These are phyloP conservation scores for Kodamaea kakaduensis DNA, from an alignment of 805 yeast species.

Conservation along the genomic window DNA sequence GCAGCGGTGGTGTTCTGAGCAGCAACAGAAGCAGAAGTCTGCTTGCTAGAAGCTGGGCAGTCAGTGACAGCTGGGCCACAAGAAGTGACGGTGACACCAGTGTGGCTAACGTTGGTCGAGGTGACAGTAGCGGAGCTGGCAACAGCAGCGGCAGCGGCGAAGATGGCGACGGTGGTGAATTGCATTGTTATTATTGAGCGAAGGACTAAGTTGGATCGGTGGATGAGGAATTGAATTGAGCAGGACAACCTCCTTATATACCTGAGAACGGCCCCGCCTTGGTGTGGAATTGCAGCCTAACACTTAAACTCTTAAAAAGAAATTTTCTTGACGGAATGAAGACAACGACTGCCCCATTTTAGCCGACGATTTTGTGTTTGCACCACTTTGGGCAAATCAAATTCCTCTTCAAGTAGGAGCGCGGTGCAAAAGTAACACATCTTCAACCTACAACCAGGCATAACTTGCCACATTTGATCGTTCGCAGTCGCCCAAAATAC, in stretches of 20 bases:
- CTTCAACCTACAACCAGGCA: too few relatives aligned
- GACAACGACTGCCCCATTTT: too few relatives aligned
- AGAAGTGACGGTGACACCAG: slow-evolving; percentile 45
- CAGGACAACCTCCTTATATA: slow-evolving; percentile 8
- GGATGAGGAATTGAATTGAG: slow-evolving; percentile 8
- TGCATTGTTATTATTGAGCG: slow-evolving; percentile 30
- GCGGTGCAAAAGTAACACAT: too few relatives aligned
- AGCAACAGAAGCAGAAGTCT: slow-evolving; percentile 17
- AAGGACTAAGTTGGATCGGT: slow-evolving; percentile 12
- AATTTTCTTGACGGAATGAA: not conserved
- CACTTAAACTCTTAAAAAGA: too few relatives aligned
- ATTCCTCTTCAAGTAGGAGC: too few relatives aligned
- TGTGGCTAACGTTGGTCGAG: slow-evolving; percentile 30
- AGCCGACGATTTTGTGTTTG: too few relatives aligned
- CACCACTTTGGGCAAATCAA: too few relatives aligned
- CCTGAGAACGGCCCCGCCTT: not conserved
- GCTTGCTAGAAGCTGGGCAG: slow-evolving; percentile 39
- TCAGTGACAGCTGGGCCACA: slow-evolving; percentile 44
- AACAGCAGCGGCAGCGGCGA: slow-evolving; percentile 33
- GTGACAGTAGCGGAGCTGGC: slow-evolving; percentile 36
- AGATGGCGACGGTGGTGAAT: slow-evolving; percentile 36
- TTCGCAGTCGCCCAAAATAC: too few relatives aligned
- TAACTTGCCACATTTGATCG: too few relatives aligned
- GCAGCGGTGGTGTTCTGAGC: slow-evolving; percentile 24
- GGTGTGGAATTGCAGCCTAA: not conserved